Conservation (phyloP, 768 basidiomycete genomes). For the Suillus decipiens region DNA sequence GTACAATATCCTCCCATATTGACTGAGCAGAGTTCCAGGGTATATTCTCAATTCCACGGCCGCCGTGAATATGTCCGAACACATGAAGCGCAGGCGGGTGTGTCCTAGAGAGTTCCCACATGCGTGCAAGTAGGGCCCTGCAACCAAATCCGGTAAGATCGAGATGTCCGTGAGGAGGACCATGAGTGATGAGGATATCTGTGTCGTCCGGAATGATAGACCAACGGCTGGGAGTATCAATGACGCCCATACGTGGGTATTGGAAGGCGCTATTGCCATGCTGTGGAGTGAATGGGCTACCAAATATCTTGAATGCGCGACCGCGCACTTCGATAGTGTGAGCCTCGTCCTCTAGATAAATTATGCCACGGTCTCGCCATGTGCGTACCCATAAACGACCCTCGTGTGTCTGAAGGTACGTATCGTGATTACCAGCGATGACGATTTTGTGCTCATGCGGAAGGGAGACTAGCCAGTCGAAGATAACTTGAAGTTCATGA, state of each 20-base stretch:
- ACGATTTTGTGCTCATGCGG: conserved; percentile 43
- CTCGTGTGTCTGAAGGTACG: conserved; percentile 23
- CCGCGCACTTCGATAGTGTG: conserved; percentile 30
- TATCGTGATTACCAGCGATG: conserved; percentile 49
- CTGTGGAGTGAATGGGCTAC: conserved; percentile 41
- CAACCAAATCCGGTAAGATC: conserved; percentile 34
- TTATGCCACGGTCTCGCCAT: conserved; percentile 25
- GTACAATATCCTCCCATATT: conserved; percentile 30
- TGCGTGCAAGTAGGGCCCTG: conserved; percentile 29
- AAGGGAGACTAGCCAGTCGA: conserved; percentile 34
- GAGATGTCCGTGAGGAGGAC: conserved; percentile 39
- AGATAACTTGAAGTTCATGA: conserved; percentile 30
- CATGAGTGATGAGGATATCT: conserved; percentile 47
- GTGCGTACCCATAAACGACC: conserved; percentile 20
- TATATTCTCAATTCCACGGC: conserved; percentile 34
- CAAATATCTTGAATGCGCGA: conserved; percentile 36
- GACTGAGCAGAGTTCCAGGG: conserved; percentile 34
- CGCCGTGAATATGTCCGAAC: conserved; percentile 46
- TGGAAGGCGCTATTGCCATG: conserved; percentile 39
- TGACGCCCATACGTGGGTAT: conserved; percentile 29
- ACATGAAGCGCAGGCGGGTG: conserved; percentile 37
- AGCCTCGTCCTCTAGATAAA: conserved; percentile 40
- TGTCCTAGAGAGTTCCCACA: conserved; percentile 30
- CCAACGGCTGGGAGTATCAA: conserved; percentile 20
- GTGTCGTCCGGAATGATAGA: conserved; percentile 29